phyloP scores from a whole-genome alignment of 2,329 filamentous ascomycete species.

The Sclerotinia subarctica region DNA sequence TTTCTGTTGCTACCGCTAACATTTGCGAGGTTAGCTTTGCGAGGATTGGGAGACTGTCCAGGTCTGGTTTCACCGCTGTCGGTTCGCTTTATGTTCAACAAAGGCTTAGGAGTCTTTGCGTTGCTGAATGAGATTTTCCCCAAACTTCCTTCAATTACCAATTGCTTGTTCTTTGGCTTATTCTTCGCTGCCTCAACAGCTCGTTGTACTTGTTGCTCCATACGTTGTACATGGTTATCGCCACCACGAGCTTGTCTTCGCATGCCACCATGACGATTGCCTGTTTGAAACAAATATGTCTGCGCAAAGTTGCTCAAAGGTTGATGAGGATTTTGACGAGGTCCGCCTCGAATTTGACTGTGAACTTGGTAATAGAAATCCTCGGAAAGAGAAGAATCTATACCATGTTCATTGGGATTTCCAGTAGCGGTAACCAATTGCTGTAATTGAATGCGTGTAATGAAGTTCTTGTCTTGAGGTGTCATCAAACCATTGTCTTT shows the following conservation, averaged over 20 bases:
- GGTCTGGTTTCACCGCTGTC: constrained; percentile 63
- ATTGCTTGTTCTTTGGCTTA: constrained; percentile 94
- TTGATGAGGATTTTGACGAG: constrained; percentile 86
- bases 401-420: constrained; percentile 74
- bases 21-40: constrained; percentile 42
- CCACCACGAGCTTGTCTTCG: constrained; percentile 76
- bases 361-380: constrained; percentile 99
- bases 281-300: constrained; percentile 95
- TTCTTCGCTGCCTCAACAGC: constrained; percentile 97
- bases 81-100: constrained; percentile 90
- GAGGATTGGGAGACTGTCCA: constrained; percentile 46
- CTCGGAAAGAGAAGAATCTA: constrained; percentile 78
- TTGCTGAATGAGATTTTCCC: constrained; percentile 99
- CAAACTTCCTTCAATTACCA: constrained; percentile 92
- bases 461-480: constrained; percentile 98
- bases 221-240: constrained; percentile 96
- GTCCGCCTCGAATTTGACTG: constrained; percentile 85
- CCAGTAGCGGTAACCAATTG: constrained; percentile 92
- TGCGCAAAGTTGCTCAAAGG: constrained; percentile 95
- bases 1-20: constrained; percentile 73
- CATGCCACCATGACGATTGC: constrained; percentile 71
- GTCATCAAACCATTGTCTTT: constrained; percentile 98
- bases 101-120: constrained; percentile 90
- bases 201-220: constrained; percentile 98
- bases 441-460: constrained; percentile 94